Evolutionary conservation across 768 basidiomycete species (phyloP), one percentile per base, ranked within the genome.

Genomic region (Trametes maxima): DNA sequence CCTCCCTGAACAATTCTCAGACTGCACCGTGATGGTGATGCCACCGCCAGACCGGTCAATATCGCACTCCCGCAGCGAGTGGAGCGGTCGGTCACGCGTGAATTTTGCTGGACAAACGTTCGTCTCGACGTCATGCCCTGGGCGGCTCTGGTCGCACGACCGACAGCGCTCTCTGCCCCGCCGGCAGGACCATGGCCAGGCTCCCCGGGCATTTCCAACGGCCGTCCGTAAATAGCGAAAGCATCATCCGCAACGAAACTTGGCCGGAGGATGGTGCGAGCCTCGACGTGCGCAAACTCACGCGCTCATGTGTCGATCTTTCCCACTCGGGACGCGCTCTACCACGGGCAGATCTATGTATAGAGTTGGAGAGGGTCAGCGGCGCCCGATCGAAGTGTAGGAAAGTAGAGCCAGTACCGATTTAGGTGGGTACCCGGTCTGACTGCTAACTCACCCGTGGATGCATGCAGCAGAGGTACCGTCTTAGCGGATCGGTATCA

Each of bases 291-390:
- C 47, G 21, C 37, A 16, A n/a, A 37, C 36, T 39, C 36, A 19
- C 36, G 37, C 22, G 21, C 21, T 22, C 17, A 22, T 40, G 37
- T 52, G 12, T 35, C 36, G 3, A 25, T 52, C 51, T 39, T 39
- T 16, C 55, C 55, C 14, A 6, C 3, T 35, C 22, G 0, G 55
- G 55, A 24, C 21, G 44, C 21, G 46, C 36, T 24, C 55, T 56
- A 33, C 55, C 55, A 56, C 55, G 55, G 22, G 35, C 19, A 25
- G 16, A 17, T 7, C 45, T 56, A 56, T 48, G 35, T 47, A 48
- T 56, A 56, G 55, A n/a, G 22, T 3, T 33, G 28, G 28, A 8
- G n/a, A 37, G 47, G 13, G 55, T 56, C 55, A 56, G 55, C 55
- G 55, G 55, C 55, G 44, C 45, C 36, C 55, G 45, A 40, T n/a